phyloP scores from a whole-genome alignment of 129 eudicot genomes.

The Flaveria bidentis region DNA sequence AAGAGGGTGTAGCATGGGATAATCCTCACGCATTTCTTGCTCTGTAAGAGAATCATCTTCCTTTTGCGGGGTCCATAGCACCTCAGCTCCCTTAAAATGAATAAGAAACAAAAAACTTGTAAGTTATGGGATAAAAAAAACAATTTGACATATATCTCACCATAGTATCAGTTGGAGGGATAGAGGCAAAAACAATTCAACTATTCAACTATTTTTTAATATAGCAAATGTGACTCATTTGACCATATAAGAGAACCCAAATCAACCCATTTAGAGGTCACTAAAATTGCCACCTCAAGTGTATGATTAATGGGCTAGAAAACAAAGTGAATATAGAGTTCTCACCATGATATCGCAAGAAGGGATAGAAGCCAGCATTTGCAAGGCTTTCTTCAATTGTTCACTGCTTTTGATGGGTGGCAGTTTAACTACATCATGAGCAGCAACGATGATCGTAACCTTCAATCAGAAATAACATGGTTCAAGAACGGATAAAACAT shows the following conservation, averaged over 20 bases:
- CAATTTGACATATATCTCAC: not conserved
- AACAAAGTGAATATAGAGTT: not conserved
- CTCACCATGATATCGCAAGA: conserved; percentile 55
- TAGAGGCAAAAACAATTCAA: not conserved
- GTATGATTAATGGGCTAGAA: not conserved
- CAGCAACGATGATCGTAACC: conserved; percentile 90
- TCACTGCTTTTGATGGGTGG: conserved; percentile 55
- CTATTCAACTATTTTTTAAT: not conserved
- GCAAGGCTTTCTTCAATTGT: conserved; percentile 69
- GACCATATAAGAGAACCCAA: not conserved
- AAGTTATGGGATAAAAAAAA: not conserved
- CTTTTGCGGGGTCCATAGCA: conserved; percentile 89
- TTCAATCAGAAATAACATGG: conserved; percentile 30
- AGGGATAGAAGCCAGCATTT: conserved; percentile 65
- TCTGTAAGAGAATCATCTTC: conserved; percentile 75
- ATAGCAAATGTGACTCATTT: not conserved
- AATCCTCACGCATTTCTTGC: conserved; percentile 74
- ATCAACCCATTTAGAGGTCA: not conserved
- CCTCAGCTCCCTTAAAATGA: conserved; percentile 70
- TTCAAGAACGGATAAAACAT: not conserved
- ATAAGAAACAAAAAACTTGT: not conserved
- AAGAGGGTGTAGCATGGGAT: conserved; percentile 69
- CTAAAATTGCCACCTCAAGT: not conserved
- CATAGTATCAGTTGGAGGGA: not conserved
- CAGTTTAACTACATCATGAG: conserved; percentile 53